Evolutionary conservation across 208 protist species (phyloP).

Genomic region (Blechomonas ayalai): DNA sequence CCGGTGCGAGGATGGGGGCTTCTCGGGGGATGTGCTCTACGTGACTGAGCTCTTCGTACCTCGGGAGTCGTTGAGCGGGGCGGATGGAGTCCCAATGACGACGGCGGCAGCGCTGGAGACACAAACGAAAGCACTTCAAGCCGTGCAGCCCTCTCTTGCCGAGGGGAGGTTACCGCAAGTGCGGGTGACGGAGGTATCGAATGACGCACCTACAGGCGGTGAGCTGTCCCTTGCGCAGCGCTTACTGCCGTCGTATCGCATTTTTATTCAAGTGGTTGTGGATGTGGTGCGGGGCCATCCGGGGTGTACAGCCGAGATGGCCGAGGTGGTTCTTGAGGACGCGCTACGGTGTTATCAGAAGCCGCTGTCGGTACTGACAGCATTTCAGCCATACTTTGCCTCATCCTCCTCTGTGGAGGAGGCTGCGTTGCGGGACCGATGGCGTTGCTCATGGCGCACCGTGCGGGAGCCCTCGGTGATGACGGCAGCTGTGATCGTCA

Average conservation of each 20-base stretch:
- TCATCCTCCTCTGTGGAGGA: too few species aligned
- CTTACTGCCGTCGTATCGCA: constrained; percentile 12
- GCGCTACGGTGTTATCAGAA: background rate
- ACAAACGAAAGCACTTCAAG: background rate
- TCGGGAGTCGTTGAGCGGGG: background rate
- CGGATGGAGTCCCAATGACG: background rate
- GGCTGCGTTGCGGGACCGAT: too few species aligned
- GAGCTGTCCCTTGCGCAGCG: constrained; percentile 4
- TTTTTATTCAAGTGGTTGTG: constrained; percentile 23
- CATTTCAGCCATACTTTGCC: too few species aligned
- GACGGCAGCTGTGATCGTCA: too few species aligned
- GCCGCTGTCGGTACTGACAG: background rate
- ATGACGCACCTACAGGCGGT: background rate
- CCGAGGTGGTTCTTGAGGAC: constrained; percentile 9
- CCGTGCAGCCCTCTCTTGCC: constrained; percentile 2
- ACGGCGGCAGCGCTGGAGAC: background rate
- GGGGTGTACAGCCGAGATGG: constrained; percentile 2
- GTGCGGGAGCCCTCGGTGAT: too few species aligned
- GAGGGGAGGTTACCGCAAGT: constrained; percentile 3
- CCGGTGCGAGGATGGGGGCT: constrained; percentile 31
- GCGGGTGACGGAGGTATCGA: constrained; percentile 15
- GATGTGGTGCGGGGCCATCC: constrained; percentile 4
- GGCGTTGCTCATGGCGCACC: too few species aligned
- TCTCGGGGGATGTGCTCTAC: constrained; percentile 20
- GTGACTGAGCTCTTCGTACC: constrained; percentile 55